A percentile compares a stretch with the other conserved stretches of the same genome.
phyloP scores from a whole-genome alignment of 1,139 yeast species.

The Pichia sp. region DNA sequence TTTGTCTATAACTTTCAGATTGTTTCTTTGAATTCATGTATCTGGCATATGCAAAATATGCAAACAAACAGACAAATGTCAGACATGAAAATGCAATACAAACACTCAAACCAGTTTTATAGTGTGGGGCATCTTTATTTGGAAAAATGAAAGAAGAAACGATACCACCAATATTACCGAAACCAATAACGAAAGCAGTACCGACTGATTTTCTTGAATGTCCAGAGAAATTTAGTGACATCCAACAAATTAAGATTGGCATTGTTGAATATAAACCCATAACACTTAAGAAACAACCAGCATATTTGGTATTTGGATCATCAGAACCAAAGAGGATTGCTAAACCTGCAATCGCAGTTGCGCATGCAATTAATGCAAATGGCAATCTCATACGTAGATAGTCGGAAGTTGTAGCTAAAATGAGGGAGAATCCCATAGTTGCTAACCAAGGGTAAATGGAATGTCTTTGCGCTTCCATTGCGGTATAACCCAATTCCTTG shows the following conservation, averaged over 20 bases:
- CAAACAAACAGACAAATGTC: slow-evolving; percentile 39
- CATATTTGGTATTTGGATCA: slow-evolving; percentile 46
- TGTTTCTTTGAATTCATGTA: slow-evolving; percentile 40
- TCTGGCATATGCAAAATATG: slow-evolving; percentile 39
- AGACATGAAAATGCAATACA: slow-evolving; percentile 49
- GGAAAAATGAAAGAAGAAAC: slow-evolving; percentile 60
- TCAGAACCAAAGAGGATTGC: slow-evolving; percentile 41
- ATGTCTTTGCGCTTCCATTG: slow-evolving; percentile 58
- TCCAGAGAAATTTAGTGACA: slow-evolving; percentile 60
- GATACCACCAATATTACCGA: slow-evolving; percentile 81
- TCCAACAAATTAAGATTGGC: slow-evolving; percentile 78
- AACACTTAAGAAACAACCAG: slow-evolving; percentile 64
- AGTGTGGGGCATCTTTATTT: slow-evolving; percentile 51
- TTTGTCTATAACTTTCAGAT: slow-evolving; percentile 32
- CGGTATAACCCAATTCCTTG: slow-evolving; percentile 50
- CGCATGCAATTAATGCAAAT: slow-evolving; percentile 38
- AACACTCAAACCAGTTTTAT: slow-evolving; percentile 47
- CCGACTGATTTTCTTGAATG: slow-evolving; percentile 68
- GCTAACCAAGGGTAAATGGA: slow-evolving; percentile 74
- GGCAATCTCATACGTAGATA: slow-evolving; percentile 40
- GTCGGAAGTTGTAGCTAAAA: slow-evolving; percentile 46
- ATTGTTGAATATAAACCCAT: slow-evolving; percentile 63
- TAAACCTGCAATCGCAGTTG: slow-evolving; percentile 49
- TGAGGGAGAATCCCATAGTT: slow-evolving; percentile 51
- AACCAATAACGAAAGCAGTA: slow-evolving; percentile 72